Base-by-base conservation (phyloP, 805 yeast species). In the Saccharomycopsis fermentans region DNA sequence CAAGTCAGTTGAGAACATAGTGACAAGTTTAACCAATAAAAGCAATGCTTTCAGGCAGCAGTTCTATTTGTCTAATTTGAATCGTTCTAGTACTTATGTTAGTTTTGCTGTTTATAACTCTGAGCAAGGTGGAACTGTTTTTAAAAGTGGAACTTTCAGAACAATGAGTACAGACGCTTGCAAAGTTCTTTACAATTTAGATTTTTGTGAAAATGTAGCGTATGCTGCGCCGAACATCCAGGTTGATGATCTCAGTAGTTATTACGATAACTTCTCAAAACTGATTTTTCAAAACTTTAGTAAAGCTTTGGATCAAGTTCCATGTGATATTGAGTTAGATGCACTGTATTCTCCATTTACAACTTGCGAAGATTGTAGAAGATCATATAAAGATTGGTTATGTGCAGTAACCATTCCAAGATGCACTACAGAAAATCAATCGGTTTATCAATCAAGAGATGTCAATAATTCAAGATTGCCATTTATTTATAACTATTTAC, bases 321-420 rank as follows among this genome's bases (percentile, higher is more conserved):
- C 90, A 1, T 92, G 99, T 62, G 86, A 87, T 63, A 76, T 86
- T 0, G 81, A 80, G 35, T 70, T 73, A 16, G 90, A 82, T 60
- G 78, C 89, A 1, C 66, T 81, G 5, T 92, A 79, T 69, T 88
- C 97, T 0, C 89, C 96, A 9, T 66, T 92, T 26, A 69, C 81
- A 40, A 76, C 85, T 0, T 92, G 99, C 67, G 76, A 74, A 14
- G 83, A 88, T 66, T 92, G 99, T 68, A 77, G 78, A 1, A 63
- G 68, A 1, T 77, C 91, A 1, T 92, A 92, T 69, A 82, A 81
- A 65, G 77, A 84, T 65, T 92, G 99, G 99, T 76, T 94, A 19
- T 92, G 99, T 71, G 77, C 95, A 0, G 89, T 90, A 3, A 76
- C 90, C 0, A 87, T 92, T 5, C 98, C 98, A 0, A 74, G 97